Conservation (phyloP, 1,284 basidiomycete species). For the Microbotryum violaceum region DNA sequence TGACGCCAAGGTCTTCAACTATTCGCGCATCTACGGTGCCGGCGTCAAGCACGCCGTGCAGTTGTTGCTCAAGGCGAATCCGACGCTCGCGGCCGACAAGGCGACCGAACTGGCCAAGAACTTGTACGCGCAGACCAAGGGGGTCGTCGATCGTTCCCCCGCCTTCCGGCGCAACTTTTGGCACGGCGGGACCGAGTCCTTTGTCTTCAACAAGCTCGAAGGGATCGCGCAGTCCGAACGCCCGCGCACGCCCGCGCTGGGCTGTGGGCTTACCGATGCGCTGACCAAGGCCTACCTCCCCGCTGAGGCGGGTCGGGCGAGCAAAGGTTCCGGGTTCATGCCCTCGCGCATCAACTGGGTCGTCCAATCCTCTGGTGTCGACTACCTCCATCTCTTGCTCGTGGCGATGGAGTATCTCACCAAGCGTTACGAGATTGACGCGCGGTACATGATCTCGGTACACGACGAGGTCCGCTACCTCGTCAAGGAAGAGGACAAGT, state of each 20-base stretch:
- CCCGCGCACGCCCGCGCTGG: constrained; percentile 86
- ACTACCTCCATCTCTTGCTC: constrained; percentile 94
- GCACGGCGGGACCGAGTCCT: constrained; percentile 95
- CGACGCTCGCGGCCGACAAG: constrained; percentile 66
- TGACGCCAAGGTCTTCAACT: constrained; percentile 98
- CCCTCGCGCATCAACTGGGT: constrained; percentile 99
- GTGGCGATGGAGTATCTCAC: constrained; percentile 90
- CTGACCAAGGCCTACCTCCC: constrained; percentile 82
- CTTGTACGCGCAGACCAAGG: constrained; percentile 89
- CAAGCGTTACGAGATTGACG: constrained; percentile 70
- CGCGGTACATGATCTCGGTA: constrained; percentile 91
- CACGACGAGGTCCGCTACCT: constrained; percentile 96
- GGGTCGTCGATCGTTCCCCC: constrained; percentile 41
- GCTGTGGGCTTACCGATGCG: constrained; percentile 87
- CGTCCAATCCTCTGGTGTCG: constrained; percentile 95
- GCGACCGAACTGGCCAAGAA: constrained; percentile 76
- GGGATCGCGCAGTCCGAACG: constrained; percentile 80
- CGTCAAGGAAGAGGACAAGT: constrained; percentile 76
- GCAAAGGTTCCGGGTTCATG: constrained; percentile 79
- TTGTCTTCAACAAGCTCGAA: constrained; percentile 98
- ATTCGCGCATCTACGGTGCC: constrained; percentile 96
- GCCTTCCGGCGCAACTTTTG: constrained; percentile 61
- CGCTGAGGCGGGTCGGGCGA: constrained; percentile 43
- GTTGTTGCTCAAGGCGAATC: constrained; percentile 77
- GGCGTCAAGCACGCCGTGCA: constrained; percentile 91